Evolutionary conservation across 352 stramenopile genomes (phyloP), one percentile per base, ranked within the genome.

Genomic region (Thalassiosira mediterranea): DNA sequence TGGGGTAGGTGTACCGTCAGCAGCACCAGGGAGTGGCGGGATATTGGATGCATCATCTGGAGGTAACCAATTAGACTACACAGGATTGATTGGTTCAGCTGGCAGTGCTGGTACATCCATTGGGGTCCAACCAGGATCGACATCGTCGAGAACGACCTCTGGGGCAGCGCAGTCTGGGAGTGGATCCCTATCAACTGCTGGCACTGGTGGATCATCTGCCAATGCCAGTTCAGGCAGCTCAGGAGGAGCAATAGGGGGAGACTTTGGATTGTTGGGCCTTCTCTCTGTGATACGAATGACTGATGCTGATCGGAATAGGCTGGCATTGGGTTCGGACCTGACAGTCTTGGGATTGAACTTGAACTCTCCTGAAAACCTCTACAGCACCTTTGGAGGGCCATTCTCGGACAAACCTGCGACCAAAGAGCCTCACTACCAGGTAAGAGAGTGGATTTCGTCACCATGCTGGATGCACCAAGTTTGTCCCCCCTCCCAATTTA

Each of bases 251-350:
- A 76, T 93, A 69, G 68, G 67, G 60, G 87, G 84, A 21, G 84
- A 91, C 32, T 96, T 90, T 84, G 92, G 93, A 42, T 81, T 97
- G 29, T 59, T 95, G 25, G 93, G 93, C 32, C 70, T 97, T 37
- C 78, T 97, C 19, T 84, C 82, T 65, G 88, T 96, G 7, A 96
- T 96, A 76, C 87, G 91, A 59, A 95, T 96, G 91, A 94, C 90
- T n/a, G 91, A 97, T 80, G 87, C 88, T 52, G 93, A 97, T 87
- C 72, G 91, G 52, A 93, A 94, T 63, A 88, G 82, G 26, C 73
- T 97, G 4, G 89, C 92, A 38, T 74, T 97, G 7, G 92, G 91
- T 21, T 91, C 83, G 8, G 92, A 97, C 83, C 81, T 96, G 23
- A 96, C 93, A 40, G 84, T 92, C 49, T 82, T 97, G 40, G 93